Conservation (phyloP, 805 yeast species). For the Sugiyamaella floridensis region DNA sequence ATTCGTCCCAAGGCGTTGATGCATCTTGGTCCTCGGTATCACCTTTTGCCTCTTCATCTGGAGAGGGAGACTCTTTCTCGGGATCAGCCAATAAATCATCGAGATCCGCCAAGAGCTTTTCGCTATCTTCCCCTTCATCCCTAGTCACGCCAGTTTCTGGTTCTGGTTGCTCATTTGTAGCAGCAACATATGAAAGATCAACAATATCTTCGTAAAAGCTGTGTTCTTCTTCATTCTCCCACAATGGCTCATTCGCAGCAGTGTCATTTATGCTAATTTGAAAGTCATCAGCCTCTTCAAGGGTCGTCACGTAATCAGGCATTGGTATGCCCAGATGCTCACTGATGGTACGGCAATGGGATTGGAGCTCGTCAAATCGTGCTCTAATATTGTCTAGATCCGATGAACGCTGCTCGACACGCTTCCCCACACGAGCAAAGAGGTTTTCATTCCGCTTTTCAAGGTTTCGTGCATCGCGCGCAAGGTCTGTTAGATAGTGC, state of each 20-base stretch:
- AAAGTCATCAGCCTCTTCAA: conserved; percentile 24
- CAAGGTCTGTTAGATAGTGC: conserved; percentile 31
- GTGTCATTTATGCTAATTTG: conserved; percentile 15
- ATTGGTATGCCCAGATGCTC: conserved; percentile 35
- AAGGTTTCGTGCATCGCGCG: conserved; percentile 32
- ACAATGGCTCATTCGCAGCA: conserved; percentile 30
- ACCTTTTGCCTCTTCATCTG: conserved; percentile 31
- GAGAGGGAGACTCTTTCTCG: not conserved
- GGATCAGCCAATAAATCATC: not conserved
- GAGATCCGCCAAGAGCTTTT: conserved; percentile 2
- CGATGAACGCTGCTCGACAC: conserved; percentile 36
- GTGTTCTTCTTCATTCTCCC: conserved; percentile 64
- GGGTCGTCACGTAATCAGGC: conserved; percentile 31
- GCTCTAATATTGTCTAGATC: conserved; percentile 18
- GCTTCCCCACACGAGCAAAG: conserved; percentile 61
- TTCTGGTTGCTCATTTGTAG: not conserved
- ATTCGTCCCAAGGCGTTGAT: conserved; percentile 20
- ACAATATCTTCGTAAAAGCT: conserved; percentile 67
- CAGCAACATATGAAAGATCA: conserved; percentile 38
- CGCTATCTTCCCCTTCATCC: conserved; percentile 10
- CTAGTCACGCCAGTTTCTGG: conserved; percentile 39
- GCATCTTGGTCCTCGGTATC: conserved; percentile 21
- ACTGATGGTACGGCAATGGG: conserved; percentile 39
- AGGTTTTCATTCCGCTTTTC: conserved; percentile 42
- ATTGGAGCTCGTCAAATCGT: conserved; percentile 36